Conservation (phyloP, 352 stramenopile species). For the Globisporangium uncinulatum region DNA sequence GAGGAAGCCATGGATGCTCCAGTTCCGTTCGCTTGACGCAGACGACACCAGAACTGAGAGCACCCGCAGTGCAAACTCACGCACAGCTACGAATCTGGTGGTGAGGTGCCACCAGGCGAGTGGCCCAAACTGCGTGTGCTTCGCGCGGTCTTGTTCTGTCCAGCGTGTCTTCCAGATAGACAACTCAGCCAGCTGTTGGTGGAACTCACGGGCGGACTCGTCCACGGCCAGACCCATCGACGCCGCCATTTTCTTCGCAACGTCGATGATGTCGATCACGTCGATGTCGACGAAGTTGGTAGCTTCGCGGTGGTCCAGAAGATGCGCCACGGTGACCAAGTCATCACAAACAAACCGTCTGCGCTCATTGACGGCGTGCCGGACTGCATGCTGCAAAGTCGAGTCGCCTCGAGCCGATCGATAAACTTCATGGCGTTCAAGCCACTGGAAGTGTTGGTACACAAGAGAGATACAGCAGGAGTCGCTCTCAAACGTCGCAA, state of each 20-base stretch:
- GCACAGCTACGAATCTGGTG: background rate
- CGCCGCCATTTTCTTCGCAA: constrained; percentile 1
- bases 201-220: too few relatives aligned
- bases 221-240: too few relatives aligned
- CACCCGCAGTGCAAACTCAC: background rate
- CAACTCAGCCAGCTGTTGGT: constrained; percentile 5
- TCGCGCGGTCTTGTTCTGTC: background rate
- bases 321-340: too few relatives aligned
- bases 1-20: constrained; percentile 14
- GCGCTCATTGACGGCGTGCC: too few relatives aligned
- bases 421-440: constrained; percentile 4
- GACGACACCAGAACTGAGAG: constrained; percentile 13
- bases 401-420: background rate
- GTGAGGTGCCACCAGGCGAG: constrained; percentile 14
- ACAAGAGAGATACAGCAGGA: constrained; percentile 14
- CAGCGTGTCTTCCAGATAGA: constrained; percentile 4
- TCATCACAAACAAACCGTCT: too few relatives aligned
- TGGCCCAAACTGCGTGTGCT: background rate
- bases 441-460: constrained; percentile 8
- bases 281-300: constrained; percentile 3
- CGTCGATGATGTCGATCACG: constrained; percentile 2
- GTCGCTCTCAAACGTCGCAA: constrained; percentile 14
- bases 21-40: constrained; percentile 14
- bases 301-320: too few relatives aligned
- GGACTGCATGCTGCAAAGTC: too few relatives aligned